These are phyloP conservation scores for Urochloa ruziziensis DNA, from an alignment of 176 grass and related monocot genomes.

Conservation along the genomic window DNA sequence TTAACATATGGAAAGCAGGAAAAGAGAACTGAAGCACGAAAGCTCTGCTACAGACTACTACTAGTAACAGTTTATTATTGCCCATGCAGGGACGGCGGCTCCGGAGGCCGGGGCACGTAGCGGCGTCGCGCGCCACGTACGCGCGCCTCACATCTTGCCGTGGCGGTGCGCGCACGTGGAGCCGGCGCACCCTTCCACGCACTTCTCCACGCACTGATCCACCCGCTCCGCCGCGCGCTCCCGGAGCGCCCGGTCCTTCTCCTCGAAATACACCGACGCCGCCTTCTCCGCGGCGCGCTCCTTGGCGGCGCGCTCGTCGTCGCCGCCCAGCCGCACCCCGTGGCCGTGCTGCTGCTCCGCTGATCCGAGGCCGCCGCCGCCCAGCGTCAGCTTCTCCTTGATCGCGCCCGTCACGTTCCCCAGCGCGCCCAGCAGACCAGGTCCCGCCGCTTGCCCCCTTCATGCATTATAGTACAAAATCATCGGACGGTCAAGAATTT, in stretches of 20 bases:
- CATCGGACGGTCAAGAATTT: neutral
- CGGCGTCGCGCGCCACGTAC: neutral
- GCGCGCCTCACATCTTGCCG: constrained; percentile 43
- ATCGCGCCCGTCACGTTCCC: constrained; percentile 70
- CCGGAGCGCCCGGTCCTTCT: constrained; percentile 39
- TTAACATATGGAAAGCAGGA: neutral
- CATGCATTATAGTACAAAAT: too few species aligned
- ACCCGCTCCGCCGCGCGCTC: constrained; percentile 31
- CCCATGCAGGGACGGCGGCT: neutral
- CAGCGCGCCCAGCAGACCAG: constrained; percentile 41
- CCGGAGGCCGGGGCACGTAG: neutral
- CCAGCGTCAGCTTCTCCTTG: constrained; percentile 69
- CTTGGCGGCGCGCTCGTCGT: constrained; percentile 29
- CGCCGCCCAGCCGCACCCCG: constrained; percentile 18
- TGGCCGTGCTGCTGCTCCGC: neutral
- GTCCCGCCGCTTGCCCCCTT: constrained; percentile 20
- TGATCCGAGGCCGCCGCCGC: neutral
- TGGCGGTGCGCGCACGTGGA: constrained; percentile 37
- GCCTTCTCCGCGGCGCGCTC: constrained; percentile 58
- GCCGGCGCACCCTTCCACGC: constrained; percentile 42
- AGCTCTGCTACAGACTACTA: neutral
- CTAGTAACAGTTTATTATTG: neutral
- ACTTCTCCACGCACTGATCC: constrained; percentile 35
- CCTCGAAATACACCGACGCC: constrained; percentile 50
- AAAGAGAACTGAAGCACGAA: neutral